Conservation (phyloP, 495 filamentous ascomycete species). For the Aspergillus avenaceus region DNA sequence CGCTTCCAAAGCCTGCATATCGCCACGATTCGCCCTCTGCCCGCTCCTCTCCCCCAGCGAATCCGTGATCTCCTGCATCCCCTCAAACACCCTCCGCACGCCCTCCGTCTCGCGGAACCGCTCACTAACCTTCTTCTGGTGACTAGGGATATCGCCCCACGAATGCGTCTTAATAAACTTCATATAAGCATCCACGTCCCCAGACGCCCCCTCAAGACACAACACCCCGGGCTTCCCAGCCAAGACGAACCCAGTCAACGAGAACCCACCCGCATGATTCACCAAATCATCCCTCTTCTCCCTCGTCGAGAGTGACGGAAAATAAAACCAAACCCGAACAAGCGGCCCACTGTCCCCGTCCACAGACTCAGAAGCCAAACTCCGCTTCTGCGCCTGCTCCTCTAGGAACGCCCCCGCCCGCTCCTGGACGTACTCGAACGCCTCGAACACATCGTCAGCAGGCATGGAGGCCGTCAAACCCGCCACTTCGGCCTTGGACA, state of each 20-base stretch:
- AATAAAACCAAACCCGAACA: constrained; percentile 41
- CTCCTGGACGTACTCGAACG: constrained; percentile 31
- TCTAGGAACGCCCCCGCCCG: constrained; percentile 23
- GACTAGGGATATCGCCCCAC: constrained; percentile 41
- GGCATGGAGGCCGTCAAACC: constrained; percentile 26
- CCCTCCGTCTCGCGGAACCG: constrained; percentile 30
- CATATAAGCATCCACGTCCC: constrained; percentile 37
- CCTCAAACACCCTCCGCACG: constrained; percentile 27
- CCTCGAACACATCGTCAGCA: constrained; percentile 26
- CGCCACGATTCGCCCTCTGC: constrained; percentile 38
- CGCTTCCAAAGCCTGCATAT: constrained; percentile 43
- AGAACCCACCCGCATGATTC: constrained; percentile 30
- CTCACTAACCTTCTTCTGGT: constrained; percentile 42
- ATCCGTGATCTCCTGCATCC: constrained; percentile 41
- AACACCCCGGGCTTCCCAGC: constrained; percentile 39
- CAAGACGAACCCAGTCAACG: constrained; percentile 36
- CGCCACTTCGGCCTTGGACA: constrained; percentile 37
- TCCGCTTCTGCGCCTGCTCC: constrained; percentile 20
- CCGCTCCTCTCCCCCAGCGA: constrained; percentile 34
- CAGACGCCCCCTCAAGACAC: constrained; percentile 32
- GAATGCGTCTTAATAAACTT: constrained; percentile 42
- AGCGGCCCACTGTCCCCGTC: constrained; percentile 7
- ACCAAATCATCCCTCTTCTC: constrained; percentile 38
- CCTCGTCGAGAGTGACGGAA: constrained; percentile 36
- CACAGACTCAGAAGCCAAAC: not conserved